Evolutionary conservation across 2,329 filamentous ascomycete genomes (phyloP), one percentile per base, ranked within the genome.

Genomic region (Trichophyton rubrum): DNA sequence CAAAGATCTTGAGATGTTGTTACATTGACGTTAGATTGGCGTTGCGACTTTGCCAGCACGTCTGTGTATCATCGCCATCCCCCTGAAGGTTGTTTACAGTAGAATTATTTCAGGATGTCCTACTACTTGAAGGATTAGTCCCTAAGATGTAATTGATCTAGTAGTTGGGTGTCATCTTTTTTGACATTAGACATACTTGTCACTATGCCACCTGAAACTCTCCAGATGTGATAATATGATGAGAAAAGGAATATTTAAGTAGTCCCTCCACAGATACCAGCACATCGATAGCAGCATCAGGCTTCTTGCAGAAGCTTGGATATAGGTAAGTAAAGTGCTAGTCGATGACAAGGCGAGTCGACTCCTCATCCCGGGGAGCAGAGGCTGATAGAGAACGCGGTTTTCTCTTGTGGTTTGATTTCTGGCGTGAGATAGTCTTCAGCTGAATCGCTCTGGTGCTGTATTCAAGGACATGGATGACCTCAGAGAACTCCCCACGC

Each of bases 391-490:
- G 49, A n/a, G 27, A n/a, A 13, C 17, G 13, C 49, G 11, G 11
- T 33, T 24, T 11, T n/a, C 27, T 53, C 13, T 43, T n/a, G 11
- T 17, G 3, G 40, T 43, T 43, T 43, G 22, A 53, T 15, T 53
- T 24, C 22, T 30, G 13, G n/a, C 13, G 20, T 30, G 20, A n/a
- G 20, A 22, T 17, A 13, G 15, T 57, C 58, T 68, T 67, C 27
- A 62, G 58, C 6, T 63, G 30, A 22, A 60, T 59, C 9, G 63
- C 64, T n/a, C 62, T 67, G 7, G n/a, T 20, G 3, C 63, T 49
- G 20, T 69, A 68, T 13, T 59, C 62, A n/a, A 63, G 64, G 2
- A 62, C 62, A 15, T 59, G 27, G 11, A 67, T 56, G 1, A 63
- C 61, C 38, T 59, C 53, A 8, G 64, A 60, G 47, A 67, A 61